Percentiles rank a stretch among this genome's conserved stretches.
Conservation (phyloP, 139 green algal genomes). For the Closterium sp. region DNA sequence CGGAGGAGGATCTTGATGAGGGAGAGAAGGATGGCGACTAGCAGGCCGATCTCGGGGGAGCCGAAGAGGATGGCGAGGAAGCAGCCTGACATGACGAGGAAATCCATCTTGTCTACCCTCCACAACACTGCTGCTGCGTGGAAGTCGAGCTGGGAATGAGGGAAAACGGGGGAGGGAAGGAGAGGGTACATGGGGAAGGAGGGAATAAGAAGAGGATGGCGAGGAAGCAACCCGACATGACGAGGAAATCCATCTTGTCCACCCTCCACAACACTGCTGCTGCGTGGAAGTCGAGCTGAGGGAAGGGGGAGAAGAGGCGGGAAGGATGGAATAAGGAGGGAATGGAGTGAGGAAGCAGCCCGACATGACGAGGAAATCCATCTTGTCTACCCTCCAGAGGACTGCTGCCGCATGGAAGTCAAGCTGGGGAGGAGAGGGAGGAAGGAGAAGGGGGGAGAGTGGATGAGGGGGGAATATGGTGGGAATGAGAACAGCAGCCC, state of each 20-base stretch:
- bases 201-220: no score
- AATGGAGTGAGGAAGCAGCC: not conserved
- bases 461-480: not conserved
- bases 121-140: slow-evolving; percentile 18
- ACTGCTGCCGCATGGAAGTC: no score
- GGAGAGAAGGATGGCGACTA: slow-evolving; percentile 18
- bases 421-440: no score
- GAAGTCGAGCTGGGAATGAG: slow-evolving; percentile 19
- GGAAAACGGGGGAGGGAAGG: not conserved
- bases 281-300: slow-evolving; percentile 28
- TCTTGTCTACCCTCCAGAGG: no score
- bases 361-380: not conserved
- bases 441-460: no score
- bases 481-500: no score
- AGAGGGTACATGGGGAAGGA: no score
- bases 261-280: slow-evolving; percentile 37
- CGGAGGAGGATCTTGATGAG: slow-evolving; percentile 10
- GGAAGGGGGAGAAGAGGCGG: not conserved
- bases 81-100: slow-evolving; percentile 25
- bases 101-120: slow-evolving; percentile 40
- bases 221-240: not conserved
- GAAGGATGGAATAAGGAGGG: no score
- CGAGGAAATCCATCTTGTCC: slow-evolving; percentile 32
- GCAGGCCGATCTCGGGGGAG: slow-evolving; percentile 27
- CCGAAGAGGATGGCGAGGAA: slow-evolving; percentile 46